Evolutionary conservation across 179 eudicot species (phyloP).

Genomic region (Corrigiola litoralis): DNA sequence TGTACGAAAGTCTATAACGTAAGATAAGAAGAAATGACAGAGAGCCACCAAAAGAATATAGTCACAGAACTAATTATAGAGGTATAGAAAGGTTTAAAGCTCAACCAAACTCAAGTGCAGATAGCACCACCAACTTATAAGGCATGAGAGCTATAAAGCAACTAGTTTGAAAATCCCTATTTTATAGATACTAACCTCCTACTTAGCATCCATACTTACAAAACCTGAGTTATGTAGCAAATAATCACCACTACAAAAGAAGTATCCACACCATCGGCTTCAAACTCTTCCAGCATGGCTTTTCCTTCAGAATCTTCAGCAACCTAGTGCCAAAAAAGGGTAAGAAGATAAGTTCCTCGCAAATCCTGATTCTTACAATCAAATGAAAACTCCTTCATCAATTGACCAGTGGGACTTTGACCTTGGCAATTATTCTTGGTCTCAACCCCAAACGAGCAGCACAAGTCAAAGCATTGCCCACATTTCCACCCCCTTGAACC

Average conservation of each 20-base stretch:
- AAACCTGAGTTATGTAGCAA: not conserved
- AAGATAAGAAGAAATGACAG: not conserved
- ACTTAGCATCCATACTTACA: not conserved
- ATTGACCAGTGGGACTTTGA: slow-evolving; percentile 5
- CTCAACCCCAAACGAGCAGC: slow-evolving; percentile 41
- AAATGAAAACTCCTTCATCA: not conserved
- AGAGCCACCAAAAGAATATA: not conserved
- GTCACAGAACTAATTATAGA: not conserved
- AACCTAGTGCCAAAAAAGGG: slow-evolving; percentile 24
- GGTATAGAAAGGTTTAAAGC: not conserved
- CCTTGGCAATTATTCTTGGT: slow-evolving; percentile 37
- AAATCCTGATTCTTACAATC: not conserved
- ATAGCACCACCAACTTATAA: not conserved
- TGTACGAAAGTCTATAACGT: not conserved
- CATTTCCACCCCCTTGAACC: slow-evolving; percentile 51
- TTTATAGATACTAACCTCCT: not conserved
- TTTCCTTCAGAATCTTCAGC: slow-evolving; percentile 40
- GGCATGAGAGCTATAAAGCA: not conserved
- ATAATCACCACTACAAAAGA: slow-evolving; percentile 34
- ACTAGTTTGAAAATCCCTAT: not conserved
- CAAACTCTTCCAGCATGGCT: slow-evolving; percentile 33
- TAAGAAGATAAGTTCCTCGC: not conserved
- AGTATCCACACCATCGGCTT: slow-evolving; percentile 42
- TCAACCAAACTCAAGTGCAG: not conserved
- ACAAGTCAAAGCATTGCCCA: slow-evolving; percentile 44